A percentile compares a stretch with the other conserved stretches of the same genome.
phyloP scores from a whole-genome alignment of 1,284 basidiomycete species.

The Ceratobasidium sp. region DNA sequence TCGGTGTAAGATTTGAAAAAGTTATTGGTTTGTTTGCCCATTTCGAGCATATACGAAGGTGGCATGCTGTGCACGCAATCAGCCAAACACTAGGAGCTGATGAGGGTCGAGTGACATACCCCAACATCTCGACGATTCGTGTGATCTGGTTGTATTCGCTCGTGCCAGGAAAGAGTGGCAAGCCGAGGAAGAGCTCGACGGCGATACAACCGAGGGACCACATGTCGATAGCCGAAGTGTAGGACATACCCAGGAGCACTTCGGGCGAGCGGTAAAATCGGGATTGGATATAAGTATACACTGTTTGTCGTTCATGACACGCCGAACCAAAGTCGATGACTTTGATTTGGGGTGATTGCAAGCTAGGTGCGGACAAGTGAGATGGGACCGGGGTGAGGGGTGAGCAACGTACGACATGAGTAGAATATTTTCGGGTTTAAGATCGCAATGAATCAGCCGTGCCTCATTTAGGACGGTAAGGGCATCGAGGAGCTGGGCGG shows the following conservation, averaged over 20 bases:
- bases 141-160: conserved; percentile 99
- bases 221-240: conserved; percentile 94
- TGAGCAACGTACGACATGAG: conserved; percentile 79
- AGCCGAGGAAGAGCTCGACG: conserved; percentile 94
- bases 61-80: conserved; percentile 65
- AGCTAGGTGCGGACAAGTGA: conserved; percentile 55
- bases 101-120: conserved; percentile 62
- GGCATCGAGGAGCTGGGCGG: conserved; percentile 92
- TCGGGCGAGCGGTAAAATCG: conserved; percentile 98
- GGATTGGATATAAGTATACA: conserved; percentile 99
- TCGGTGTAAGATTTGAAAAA: conserved; percentile 90
- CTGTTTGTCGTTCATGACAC: conserved; percentile 97
- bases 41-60: conserved; percentile 92
- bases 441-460: conserved; percentile 95
- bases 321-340: conserved; percentile 99
- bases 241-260: conserved; percentile 93
- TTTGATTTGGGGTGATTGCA: conserved; percentile 98
- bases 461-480: conserved; percentile 94
- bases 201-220: conserved; percentile 97
- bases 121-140: conserved; percentile 97
- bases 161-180: conserved; percentile 97
- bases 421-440: conserved; percentile 97
- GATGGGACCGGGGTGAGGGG: conserved; percentile 24
- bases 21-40: conserved; percentile 93
- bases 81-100: background rate